Base-by-base conservation (phyloP, 306 rosid genomes). In the Dalbergia cochinchinensis region DNA sequence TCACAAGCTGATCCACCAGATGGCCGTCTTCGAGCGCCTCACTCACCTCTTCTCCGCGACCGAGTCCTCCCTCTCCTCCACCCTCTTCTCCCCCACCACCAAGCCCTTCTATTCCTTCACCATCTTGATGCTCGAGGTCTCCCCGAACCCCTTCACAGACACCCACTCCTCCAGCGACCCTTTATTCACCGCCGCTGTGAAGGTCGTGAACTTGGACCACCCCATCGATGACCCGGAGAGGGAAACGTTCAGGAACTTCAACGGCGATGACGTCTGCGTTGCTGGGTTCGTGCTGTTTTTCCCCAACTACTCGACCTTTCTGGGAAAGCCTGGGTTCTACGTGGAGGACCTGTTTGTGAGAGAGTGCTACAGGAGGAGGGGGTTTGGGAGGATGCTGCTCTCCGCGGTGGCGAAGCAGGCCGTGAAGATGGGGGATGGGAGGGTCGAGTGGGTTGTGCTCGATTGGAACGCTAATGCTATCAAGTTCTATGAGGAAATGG, bases 371-470 rank as follows among this genome's bases (percentile, higher is more conserved):
- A 58, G 97, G 65, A 88, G 98, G 84, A 94, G 87, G 16, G 97
- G 98, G 53, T 31, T 94, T 3, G 94, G 98, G 59, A 91, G 65
- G 39, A 82, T 87, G 84, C 68, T 94, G 68, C 86, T 92, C 1
- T 82, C 93, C 0, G 88, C 92, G 7, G 97, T 94, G 78, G 97
- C 97, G 3, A 88, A 76, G 35, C 98, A 94, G 51, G 98, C 98
- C 4, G 98, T 92, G 87, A 87, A 82, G 84, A 91, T 92, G 98
- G 97, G 90, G 6, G 92, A 88, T 57, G 97, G 97, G 15, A 88
- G 97, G 60, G 98, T 92, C 51, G 94, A 91, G 73, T 91, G 98
- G 98, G 84, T 84, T 44, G 98, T 94, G 76, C 93, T 94, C 13
- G 97, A 94, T 71, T 88, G 98, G 97, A 94, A 94, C 19, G 79